Base-by-base conservation (phyloP, 768 basidiomycete genomes). In the Phylloporus rhodoxanthus region DNA sequence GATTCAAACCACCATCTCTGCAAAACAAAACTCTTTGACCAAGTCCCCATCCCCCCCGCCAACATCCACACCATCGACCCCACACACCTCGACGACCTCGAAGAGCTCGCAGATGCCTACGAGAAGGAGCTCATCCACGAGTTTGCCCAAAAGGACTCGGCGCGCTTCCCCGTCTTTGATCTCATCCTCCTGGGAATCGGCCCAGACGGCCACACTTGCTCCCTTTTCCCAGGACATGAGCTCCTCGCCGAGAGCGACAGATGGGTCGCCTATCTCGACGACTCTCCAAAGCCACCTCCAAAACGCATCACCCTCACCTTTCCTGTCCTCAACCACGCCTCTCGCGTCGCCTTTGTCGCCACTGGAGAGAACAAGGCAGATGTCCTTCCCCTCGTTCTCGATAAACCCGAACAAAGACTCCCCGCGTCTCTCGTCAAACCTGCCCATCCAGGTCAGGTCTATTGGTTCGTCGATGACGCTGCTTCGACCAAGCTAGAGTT, bases 181-280 rank as follows among this genome's bases (percentile, higher is more conserved):
- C 82, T 99, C 65, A 87, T 98, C 71, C 81, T 99, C 38, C 85
- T 99, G 45, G 96, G 96, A 43, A 84, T 94, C 79, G 96, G 96
- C 26, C 90, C 89, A 5, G 96, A 97, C 66, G 95, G 95, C n/a
- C 96, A 99, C 75, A 98, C 95, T 36, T 92, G 87, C 53, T 93
- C 90, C 7, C 84, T 99, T 57, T 99, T 99, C 81, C 96, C 96
- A 8, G 87, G 78, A n/a, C 95, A 98, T 64, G 70, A 68, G 32
- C 78, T 97, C 33, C 78, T 99, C 43, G 53, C 70, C n/a, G 95
- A 96, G 70, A 79, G 76, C 43, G 91, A 91, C 67, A 80, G 90
- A 52, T 99, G 96, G 96, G 89, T 99, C 20, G 95, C 94, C 1
- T 87, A 82, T 68, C 74, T 99, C 61, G 83, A 88, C 17, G 91